phyloP scores from a whole-genome alignment of 163 green algal species.

The Trebouxia gelatinosa region DNA sequence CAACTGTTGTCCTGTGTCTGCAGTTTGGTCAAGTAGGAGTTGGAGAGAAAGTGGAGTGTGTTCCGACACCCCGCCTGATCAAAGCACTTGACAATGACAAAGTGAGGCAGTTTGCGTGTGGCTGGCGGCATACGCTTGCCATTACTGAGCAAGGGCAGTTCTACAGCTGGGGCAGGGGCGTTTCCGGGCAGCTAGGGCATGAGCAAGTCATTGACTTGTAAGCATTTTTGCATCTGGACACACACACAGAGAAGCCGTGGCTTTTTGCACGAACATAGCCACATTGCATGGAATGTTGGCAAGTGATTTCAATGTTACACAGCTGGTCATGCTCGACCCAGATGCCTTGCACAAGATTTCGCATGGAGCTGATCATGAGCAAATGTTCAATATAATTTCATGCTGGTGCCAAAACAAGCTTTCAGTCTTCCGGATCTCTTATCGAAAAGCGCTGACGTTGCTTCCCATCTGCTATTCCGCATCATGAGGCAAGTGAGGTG shows the following conservation, averaged over 20 bases:
- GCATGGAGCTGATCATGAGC: background rate
- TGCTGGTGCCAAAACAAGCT: too few relatives aligned
- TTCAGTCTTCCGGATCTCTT: too few relatives aligned
- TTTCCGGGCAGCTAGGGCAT: slow-evolving; percentile 58
- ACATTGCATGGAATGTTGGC: background rate
- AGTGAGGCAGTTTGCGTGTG: slow-evolving; percentile 68
- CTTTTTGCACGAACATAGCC: background rate
- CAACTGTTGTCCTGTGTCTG: background rate
- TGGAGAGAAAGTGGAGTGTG: slow-evolving; percentile 57
- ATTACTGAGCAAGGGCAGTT: slow-evolving; percentile 58
- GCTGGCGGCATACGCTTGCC: slow-evolving; percentile 82
- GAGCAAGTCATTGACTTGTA: slow-evolving; percentile 23
- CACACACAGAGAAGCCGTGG: background rate
- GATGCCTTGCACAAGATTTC: background rate
- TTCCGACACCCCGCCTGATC: slow-evolving; percentile 22
- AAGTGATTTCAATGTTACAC: background rate
- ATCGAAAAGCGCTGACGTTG: background rate
- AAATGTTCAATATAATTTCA: too few relatives aligned
- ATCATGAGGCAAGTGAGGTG: background rate
- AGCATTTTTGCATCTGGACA: background rate
- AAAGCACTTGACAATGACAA: slow-evolving; percentile 21
- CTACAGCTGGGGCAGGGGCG: slow-evolving; percentile 80
- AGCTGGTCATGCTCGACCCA: background rate
- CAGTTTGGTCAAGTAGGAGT: slow-evolving; percentile 78
- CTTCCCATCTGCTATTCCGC: background rate